Conservation (phyloP, 441 rosid species). For the Gossypium schwendimanii region DNA sequence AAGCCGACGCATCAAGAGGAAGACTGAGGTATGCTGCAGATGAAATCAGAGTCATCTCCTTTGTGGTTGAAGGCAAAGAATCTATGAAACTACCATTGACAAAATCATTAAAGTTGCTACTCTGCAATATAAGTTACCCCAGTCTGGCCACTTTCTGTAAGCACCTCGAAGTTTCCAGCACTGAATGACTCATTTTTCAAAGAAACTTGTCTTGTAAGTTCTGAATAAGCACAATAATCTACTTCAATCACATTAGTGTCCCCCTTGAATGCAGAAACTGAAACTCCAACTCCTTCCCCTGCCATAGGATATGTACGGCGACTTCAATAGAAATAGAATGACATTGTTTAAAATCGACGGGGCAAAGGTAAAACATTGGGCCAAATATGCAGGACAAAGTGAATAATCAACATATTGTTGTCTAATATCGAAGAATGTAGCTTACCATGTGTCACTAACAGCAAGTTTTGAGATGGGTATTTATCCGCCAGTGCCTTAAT, state of each 20-base stretch:
- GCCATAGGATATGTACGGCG: slow-evolving; percentile 15
- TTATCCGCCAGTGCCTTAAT: slow-evolving; percentile 64
- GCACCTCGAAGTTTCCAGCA: slow-evolving; percentile 42
- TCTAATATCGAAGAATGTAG: not conserved
- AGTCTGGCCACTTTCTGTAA: slow-evolving; percentile 26
- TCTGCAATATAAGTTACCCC: slow-evolving; percentile 28
- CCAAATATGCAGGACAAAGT: not conserved
- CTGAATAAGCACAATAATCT: slow-evolving; percentile 64
- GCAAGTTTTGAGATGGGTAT: slow-evolving; percentile 76
- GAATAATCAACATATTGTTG: not conserved
- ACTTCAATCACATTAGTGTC: slow-evolving; percentile 43
- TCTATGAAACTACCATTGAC: not conserved
- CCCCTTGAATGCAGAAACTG: slow-evolving; percentile 45
- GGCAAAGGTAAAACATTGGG: no score
- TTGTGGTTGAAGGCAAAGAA: not conserved
- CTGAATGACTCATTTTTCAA: slow-evolving; percentile 22
- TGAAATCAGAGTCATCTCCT: not conserved
- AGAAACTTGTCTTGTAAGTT: slow-evolving; percentile 40
- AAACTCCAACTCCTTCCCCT: slow-evolving; percentile 87
- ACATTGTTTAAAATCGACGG: not conserved
- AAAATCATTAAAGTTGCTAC: not conserved
- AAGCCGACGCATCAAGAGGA: not conserved
- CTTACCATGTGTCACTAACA: slow-evolving; percentile 85
- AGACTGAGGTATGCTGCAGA: not conserved
- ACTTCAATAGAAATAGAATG: not conserved